These are phyloP conservation scores for Leishmania guyanensis DNA, from an alignment of 208 protist genomes.

Conservation along the genomic window DNA sequence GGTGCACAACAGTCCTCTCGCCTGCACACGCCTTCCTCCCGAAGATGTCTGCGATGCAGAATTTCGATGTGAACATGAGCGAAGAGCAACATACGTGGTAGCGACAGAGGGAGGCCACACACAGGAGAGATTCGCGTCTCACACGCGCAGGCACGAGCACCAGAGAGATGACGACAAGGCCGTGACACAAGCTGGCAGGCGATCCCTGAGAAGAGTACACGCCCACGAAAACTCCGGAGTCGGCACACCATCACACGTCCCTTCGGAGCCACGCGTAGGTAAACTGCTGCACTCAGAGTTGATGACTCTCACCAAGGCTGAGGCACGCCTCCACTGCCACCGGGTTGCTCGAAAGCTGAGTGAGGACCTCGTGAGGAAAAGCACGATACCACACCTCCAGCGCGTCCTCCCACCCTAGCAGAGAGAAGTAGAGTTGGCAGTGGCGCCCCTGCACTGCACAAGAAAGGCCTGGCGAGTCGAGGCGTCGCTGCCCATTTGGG, in stretches of 20 bases:
- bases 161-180: slow-evolving; percentile 2
- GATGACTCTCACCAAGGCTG: slow-evolving; percentile 9
- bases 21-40: neutral
- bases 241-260: neutral
- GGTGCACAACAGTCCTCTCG: neutral
- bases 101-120: neutral
- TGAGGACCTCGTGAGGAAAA: slow-evolving; percentile 38
- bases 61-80: neutral
- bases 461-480: neutral
- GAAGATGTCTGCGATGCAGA: neutral
- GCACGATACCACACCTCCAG: slow-evolving; percentile 45
- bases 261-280: neutral
- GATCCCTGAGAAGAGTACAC: neutral
- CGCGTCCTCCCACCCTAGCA: slow-evolving; percentile 60
- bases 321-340: slow-evolving; percentile 36
- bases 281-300: neutral
- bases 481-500: neutral
- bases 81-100: neutral
- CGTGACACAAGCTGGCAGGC: neutral
- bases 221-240: neutral
- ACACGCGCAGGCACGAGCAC: neutral
- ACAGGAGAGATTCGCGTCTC: no score
- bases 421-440: slow-evolving; percentile 33
- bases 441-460: slow-evolving; percentile 27
- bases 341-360: slow-evolving; percentile 33